Percentiles rank a stretch among this genome's conserved stretches.
Evolutionary conservation across 495 filamentous ascomycete species (phyloP).

Genomic region (Pseudomonodictys pantanalensis): DNA sequence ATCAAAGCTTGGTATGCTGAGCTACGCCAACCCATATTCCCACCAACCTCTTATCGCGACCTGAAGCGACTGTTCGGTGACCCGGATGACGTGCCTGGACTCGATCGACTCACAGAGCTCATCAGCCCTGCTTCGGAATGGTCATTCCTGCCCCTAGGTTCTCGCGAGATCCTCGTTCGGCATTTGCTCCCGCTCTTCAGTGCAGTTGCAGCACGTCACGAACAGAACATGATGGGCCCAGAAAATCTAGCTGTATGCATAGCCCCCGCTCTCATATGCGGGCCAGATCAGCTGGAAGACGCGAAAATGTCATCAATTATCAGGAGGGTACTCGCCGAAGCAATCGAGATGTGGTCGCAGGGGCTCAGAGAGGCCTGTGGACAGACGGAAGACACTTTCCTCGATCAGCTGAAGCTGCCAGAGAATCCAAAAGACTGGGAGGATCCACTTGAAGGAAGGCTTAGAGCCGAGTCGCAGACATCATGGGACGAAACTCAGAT

Average conservation of each 20-base stretch:
- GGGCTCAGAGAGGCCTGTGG: constrained; percentile 38
- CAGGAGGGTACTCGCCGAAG: constrained; percentile 43
- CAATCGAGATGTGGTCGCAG: constrained; percentile 40
- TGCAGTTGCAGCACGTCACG: constrained; percentile 43
- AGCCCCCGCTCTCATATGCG: constrained; percentile 45
- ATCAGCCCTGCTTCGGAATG: constrained; percentile 42
- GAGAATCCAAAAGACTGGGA: constrained; percentile 40
- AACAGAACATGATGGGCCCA: constrained; percentile 53
- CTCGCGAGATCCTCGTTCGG: constrained; percentile 47
- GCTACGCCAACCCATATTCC: constrained; percentile 52
- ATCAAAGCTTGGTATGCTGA: constrained; percentile 58
- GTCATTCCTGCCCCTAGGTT: constrained; percentile 40
- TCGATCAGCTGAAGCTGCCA: constrained; percentile 35
- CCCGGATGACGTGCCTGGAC: constrained; percentile 26
- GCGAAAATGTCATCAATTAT: constrained; percentile 48
- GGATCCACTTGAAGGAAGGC: constrained; percentile 39
- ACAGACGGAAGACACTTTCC: constrained; percentile 27
- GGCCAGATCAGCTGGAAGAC: constrained; percentile 47
- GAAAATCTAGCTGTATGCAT: constrained; percentile 54
- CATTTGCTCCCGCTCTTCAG: constrained; percentile 54
- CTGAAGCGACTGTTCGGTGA: constrained; percentile 40
- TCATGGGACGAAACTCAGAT: constrained; percentile 27
- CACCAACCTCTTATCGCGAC: constrained; percentile 44
- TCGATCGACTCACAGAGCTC: constrained; percentile 38
- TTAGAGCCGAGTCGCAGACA: neutral